Conservation (phyloP, 2,329 filamentous ascomycete genomes). For the Chrysoporthe austroafricana region DNA sequence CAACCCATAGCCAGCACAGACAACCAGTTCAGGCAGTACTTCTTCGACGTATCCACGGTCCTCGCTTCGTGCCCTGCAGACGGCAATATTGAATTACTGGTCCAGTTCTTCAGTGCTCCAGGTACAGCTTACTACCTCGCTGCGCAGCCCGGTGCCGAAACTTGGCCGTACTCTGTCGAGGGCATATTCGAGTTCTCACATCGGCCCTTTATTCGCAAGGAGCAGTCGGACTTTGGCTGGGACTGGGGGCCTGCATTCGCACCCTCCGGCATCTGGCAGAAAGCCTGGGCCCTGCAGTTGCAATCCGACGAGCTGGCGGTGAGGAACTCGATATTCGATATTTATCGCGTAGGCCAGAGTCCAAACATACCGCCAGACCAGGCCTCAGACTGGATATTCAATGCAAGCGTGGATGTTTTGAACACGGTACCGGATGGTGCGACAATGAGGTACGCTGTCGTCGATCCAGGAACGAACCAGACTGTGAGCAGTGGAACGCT, state of each 20-base stretch:
- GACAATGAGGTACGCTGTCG: constrained; percentile 51
- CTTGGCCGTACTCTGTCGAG: constrained; percentile 55
- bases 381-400: constrained; percentile 60
- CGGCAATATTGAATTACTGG: constrained; percentile 44
- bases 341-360: constrained; percentile 61
- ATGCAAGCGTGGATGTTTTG: constrained; percentile 62
- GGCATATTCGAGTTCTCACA: constrained; percentile 55
- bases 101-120: constrained; percentile 59
- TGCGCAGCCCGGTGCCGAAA: constrained; percentile 50
- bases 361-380: constrained; percentile 63
- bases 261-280: constrained; percentile 66
- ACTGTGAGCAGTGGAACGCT: constrained; percentile 44
- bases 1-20: constrained; percentile 58
- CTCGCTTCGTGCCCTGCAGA: constrained; percentile 45
- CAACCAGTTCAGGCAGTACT: constrained; percentile 67
- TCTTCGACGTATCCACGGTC: constrained; percentile 57
- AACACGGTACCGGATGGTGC: constrained; percentile 50
- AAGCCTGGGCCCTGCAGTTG: constrained; percentile 60
- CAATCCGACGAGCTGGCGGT: constrained; percentile 42
- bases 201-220: constrained; percentile 61
- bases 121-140: constrained; percentile 57
- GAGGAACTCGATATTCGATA: constrained; percentile 54
- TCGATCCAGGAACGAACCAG: constrained; percentile 43
- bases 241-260: constrained; percentile 65
- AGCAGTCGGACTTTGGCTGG: constrained; percentile 68